Base-by-base conservation (phyloP, 1,284 basidiomycete genomes). In the Tilletia horrida region DNA sequence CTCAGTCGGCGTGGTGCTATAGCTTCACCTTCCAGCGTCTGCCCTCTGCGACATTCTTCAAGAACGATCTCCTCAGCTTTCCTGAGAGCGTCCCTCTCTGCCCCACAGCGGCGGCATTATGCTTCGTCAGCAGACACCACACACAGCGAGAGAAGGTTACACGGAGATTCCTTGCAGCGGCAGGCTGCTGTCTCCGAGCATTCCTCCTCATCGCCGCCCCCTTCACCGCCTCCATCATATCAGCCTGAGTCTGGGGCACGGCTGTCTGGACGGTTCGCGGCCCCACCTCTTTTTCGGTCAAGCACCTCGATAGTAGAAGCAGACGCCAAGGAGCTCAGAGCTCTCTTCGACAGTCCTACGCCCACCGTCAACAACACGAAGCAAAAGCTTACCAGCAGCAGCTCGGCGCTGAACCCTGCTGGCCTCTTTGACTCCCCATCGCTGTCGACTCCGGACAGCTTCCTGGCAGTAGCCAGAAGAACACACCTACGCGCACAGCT, bases 401-500 rank as follows among this genome's bases (percentile, higher is more conserved):
- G 27, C 14, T 31, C 55, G 16, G 25, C 27, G 3, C 31, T 59
- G 29, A 40, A 16, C 27, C 55, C 55, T 9, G 55, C 23, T n/a
- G 55, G 55, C 16, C 55, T 59, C 29, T 59, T 59, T 27, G 27
- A 31, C 55, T 59, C 25, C 29, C 31, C 55, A 7, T 59, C 55
- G 13, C 55, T 59, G 27, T 59, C 55, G 13, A 29, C 55, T 0
- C 55, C 55, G 31, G 55, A 59, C 16, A 21, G 16, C 13, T 80
- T 81, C 61, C 59, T 75, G 57, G 47, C 66, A 11, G 69, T 81
- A 1, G 79, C 79, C 6, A 67, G 77, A 52, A 68, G 74, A 31
- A 77, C 80, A 1, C 66, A 81, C 4, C 67, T 75, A 1, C 74
- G 80, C 18, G 75, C 78, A n/a, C 77, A 79, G 66, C 71, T 81